phyloP scores from a whole-genome alignment of 176 grass and related monocot genomes.

The Cenchrus purpureus region DNA sequence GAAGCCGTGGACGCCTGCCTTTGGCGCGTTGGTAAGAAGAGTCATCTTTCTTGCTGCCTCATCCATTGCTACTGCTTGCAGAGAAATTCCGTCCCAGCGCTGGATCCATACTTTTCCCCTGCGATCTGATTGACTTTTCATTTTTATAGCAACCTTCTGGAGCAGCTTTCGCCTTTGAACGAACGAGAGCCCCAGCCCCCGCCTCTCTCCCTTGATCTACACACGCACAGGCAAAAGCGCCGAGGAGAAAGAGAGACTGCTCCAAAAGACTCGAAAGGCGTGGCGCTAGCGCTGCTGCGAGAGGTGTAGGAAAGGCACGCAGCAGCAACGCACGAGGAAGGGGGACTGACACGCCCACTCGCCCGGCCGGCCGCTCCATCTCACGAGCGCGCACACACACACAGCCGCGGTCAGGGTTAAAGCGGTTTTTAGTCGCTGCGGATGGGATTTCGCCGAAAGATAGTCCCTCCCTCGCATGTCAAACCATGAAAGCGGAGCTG shows the following conservation, averaged over 20 bases:
- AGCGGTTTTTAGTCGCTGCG: constrained; percentile 44
- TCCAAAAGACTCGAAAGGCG: constrained; percentile 56
- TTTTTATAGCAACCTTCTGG: constrained; percentile 41
- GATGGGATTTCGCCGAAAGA: constrained; percentile 51
- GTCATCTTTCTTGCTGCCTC: neutral
- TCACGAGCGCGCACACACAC: neutral
- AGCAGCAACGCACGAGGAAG: constrained; percentile 38
- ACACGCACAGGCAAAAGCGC: neutral
- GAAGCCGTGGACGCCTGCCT: neutral
- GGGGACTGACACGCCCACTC: constrained; percentile 37
- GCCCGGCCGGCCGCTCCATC: neutral
- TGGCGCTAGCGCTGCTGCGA: neutral
- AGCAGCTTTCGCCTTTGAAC: constrained; percentile 50
- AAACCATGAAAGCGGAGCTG: neutral
- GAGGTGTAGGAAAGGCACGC: constrained; percentile 36
- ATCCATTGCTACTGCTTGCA: neutral
- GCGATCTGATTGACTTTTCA: constrained; percentile 45
- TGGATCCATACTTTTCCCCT: neutral
- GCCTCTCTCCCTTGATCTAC: neutral
- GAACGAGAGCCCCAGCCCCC: neutral
- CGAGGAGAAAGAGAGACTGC: constrained; percentile 8
- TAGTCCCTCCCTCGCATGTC: constrained; percentile 4
- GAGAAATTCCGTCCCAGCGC: neutral
- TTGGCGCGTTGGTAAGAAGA: neutral
- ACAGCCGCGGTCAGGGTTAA: constrained; percentile 39